Evolutionary conservation across 768 basidiomycete species (phyloP).

Genomic region (Galerina sulciceps): DNA sequence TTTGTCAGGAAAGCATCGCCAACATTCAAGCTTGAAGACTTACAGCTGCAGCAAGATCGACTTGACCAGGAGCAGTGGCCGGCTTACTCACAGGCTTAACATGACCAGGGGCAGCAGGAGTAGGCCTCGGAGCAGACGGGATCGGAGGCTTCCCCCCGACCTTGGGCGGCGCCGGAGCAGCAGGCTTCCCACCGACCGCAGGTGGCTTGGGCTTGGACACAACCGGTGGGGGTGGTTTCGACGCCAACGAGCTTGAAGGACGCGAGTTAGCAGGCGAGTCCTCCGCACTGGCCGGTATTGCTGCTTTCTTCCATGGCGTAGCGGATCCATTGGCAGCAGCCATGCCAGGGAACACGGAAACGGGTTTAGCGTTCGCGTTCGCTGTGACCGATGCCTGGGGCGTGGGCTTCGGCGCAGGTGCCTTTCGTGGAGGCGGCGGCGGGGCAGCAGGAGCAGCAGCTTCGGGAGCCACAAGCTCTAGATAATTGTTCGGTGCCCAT

Average conservation of each 20-base stretch:
- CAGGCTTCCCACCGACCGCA: constrained; percentile 38
- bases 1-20: constrained; percentile 1
- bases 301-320: constrained; percentile 73
- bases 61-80: constrained; percentile 54
- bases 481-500: constrained; percentile 95
- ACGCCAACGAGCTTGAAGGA: constrained; percentile 52
- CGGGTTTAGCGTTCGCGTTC: constrained; percentile 72
- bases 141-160: constrained; percentile 63
- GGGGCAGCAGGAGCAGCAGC: constrained; percentile 68
- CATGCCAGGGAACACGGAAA: constrained; percentile 85
- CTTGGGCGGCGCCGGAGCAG: constrained; percentile 44
- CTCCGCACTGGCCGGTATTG: constrained; percentile 32
- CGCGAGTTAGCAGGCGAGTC: constrained; percentile 51
- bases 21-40: constrained; percentile 33
- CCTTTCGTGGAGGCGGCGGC: constrained; percentile 68
- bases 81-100: constrained; percentile 42
- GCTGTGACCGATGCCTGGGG: constrained; percentile 51
- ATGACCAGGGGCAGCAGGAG: constrained; percentile 40
- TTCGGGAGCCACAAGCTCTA: constrained; percentile 77
- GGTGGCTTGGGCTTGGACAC: constrained; percentile 74
- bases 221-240: constrained; percentile 62
- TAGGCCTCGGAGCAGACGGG: constrained; percentile 59
- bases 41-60: constrained; percentile 86
- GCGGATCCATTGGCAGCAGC: constrained; percentile 67
- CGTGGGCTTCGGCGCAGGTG: constrained; percentile 40